phyloP scores from a whole-genome alignment of 805 yeast species.

The Monosporozyma aquatica region DNA sequence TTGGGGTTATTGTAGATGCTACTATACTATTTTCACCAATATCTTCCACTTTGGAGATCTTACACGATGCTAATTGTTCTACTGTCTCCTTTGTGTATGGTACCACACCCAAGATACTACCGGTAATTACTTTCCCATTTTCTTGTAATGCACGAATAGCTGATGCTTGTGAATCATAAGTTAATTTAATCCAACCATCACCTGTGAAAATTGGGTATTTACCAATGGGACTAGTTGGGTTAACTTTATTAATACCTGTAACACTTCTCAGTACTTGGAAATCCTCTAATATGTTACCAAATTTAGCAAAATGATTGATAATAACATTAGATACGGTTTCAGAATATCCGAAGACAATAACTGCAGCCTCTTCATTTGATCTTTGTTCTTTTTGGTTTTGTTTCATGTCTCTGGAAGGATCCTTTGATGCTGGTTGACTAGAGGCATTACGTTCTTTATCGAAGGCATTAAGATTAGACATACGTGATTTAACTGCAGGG shows the following conservation, averaged over 20 bases:
- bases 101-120: conserved; percentile 54
- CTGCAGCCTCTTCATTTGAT: conserved; percentile 46
- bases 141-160: conserved; percentile 81
- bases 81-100: conserved; percentile 56
- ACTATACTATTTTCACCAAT: conserved; percentile 16
- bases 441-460: conserved; percentile 1
- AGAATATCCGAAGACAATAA: conserved; percentile 83
- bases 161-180: conserved; percentile 64
- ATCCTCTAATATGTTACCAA: conserved; percentile 73
- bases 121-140: conserved; percentile 65
- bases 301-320: conserved; percentile 64
- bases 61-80: conserved; percentile 44
- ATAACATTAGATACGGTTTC: conserved; percentile 61
- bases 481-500: neutral
- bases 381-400: no score
- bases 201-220: conserved; percentile 70
- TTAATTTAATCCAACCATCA: conserved; percentile 81
- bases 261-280: conserved; percentile 39
- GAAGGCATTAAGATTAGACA: neutral
- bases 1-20: neutral
- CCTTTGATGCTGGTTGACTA: neutral
- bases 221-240: neutral
- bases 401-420: conserved; percentile 4
- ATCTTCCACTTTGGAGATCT: conserved; percentile 25
- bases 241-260: conserved; percentile 26